Percentiles rank a stretch among this genome's conserved stretches.
phyloP scores from a whole-genome alignment of 257 asterid genomes.

The Lycium barbarum region DNA sequence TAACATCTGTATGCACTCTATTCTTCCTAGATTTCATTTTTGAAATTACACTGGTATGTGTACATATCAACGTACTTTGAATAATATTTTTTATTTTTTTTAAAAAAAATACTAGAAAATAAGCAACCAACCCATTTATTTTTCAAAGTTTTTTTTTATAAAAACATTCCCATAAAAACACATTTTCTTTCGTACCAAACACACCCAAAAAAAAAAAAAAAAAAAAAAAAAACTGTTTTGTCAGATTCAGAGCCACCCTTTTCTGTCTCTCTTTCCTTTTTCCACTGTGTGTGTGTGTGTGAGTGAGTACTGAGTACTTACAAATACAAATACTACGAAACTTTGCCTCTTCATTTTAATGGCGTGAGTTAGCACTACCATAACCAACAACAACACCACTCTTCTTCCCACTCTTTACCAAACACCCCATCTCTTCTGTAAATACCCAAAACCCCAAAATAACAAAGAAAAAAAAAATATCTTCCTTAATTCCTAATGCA shows the following conservation, averaged over 20 bases:
- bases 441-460: slow-evolving; percentile 29
- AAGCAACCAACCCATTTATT: not conserved
- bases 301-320: slow-evolving; percentile 4
- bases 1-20: too few relatives aligned
- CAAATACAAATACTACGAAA: slow-evolving; percentile 25
- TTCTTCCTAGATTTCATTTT: too few relatives aligned
- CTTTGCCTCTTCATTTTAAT: slow-evolving; percentile 33
- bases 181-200: not conserved
- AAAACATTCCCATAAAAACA: too few relatives aligned
- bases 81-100: too few relatives aligned
- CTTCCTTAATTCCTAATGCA: slow-evolving; percentile 25
- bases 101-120: too few relatives aligned
- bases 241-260: slow-evolving; percentile 36
- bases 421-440: slow-evolving; percentile 10
- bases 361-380: slow-evolving; percentile 31
- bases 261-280: slow-evolving; percentile 25
- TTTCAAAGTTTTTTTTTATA: too few relatives aligned
- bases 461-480: not conserved
- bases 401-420: slow-evolving; percentile 29
- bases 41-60: too few relatives aligned
- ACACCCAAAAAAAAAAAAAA: not conserved
- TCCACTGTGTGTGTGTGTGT: slow-evolving; percentile 5
- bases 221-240: not conserved
- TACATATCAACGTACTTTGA: too few relatives aligned
- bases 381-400: not conserved